Base-by-base conservation (phyloP, 2,329 filamentous ascomycete genomes). In the Zasmidium cellare region DNA sequence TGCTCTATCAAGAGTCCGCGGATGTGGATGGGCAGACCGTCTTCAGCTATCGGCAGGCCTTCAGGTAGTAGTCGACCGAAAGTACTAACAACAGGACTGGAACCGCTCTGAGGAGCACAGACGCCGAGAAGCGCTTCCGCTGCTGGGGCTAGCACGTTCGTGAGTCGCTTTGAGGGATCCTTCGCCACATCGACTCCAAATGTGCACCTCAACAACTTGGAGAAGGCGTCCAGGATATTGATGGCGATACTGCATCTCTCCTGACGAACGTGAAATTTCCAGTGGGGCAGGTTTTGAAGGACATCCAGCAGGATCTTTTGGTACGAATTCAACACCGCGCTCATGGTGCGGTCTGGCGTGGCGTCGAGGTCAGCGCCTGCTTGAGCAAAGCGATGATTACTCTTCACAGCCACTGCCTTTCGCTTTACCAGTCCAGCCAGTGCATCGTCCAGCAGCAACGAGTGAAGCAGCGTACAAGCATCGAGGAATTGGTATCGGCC, bases 271-370 rank as follows among this genome's bases (percentile, higher is more conserved):
- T 84, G 80, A 71, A 96, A 97, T 65, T 87, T 88, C 94, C 93
- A 99, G 3, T 87, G 91, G 25, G 86, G 84, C 38, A 89, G 90
- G 72, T 89, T 94, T 75, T 96, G 92, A 65, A 96, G 88, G 6
- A 96, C 84, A 69, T 96, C 92, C 22, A 96, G 83, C 62, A 91
- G 82, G 1, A 87, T 87, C 64, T 89, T 87, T 6, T 88, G 87
- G 67, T 93, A 89, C 3, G 87, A 86, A 47, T 88, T 78, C 41
- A 91, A 80, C 18, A 92, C 87, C 49, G 84, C 85, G 46, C 85
- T 83, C 65, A 96, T 83, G 41, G 89, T 83, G 70, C 91, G 88
- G 65, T 96, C 89, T 3, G 92, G 89, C 28, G 91, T 87, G 5
- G 88, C 88, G 38, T 89, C 83, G 76, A 87, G 87, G 57, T 86